A percentile compares a stretch with the other conserved stretches of the same genome.
Conservation (phyloP, 257 asterid genomes). For the Solanum megistacrolobum region DNA sequence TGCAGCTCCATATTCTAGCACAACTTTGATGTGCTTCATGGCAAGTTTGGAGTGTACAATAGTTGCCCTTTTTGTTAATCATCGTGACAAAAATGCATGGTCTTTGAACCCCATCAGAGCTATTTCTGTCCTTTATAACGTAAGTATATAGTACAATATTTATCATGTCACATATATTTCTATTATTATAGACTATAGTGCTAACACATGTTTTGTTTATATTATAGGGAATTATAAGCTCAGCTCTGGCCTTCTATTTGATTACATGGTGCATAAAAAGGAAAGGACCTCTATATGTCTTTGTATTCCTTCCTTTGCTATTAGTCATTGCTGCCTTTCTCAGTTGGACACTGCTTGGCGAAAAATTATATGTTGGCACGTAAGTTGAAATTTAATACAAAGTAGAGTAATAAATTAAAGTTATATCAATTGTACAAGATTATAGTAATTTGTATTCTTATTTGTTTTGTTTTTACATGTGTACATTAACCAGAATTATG, state of each 20-base stretch:
- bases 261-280: slow-evolving; percentile 65
- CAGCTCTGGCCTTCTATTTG: slow-evolving; percentile 56
- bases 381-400: slow-evolving; percentile 19
- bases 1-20: slow-evolving; percentile 67
- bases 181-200: background rate
- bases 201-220: background rate
- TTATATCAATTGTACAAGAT: background rate
- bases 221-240: slow-evolving; percentile 55
- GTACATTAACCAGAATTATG: slow-evolving; percentile 23
- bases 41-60: slow-evolving; percentile 62
- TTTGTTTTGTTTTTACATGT: background rate
- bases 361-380: slow-evolving; percentile 55
- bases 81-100: slow-evolving; percentile 51
- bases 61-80: slow-evolving; percentile 44
- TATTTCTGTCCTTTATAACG: slow-evolving; percentile 57
- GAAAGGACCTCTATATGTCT: slow-evolving; percentile 73
- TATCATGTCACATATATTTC: background rate
- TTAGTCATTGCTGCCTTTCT: slow-evolving; percentile 72
- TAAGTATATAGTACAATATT: background rate
- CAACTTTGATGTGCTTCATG: slow-evolving; percentile 67
- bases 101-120: slow-evolving; percentile 50
- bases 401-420: background rate
- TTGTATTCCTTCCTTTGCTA: slow-evolving; percentile 73
- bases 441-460: background rate
- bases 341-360: slow-evolving; percentile 75